Evolutionary conservation across 169 alveolate species (phyloP), one percentile per base, ranked within the genome.

Genomic region (Plasmodium falciparum): DNA sequence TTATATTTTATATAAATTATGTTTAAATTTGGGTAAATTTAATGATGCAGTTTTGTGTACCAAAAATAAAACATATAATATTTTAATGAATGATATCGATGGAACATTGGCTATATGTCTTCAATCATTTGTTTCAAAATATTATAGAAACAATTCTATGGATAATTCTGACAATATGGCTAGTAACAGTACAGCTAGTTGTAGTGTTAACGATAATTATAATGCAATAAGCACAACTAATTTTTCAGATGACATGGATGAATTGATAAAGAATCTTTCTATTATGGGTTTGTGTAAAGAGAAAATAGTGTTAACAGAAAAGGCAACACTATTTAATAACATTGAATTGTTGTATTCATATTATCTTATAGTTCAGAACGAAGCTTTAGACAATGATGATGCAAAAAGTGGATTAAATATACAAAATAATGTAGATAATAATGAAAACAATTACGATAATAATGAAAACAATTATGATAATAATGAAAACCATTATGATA

Each of bases 251-350:
- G 45, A 49, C 1, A 72, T 69, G 3, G 70, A 76, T 9, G 91
- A 83, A 9, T 49, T 83, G 7, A 54, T 83, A 24, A 83, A 83
- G 70, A 83, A 78, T n/a, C 63, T 83, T 49, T 83, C 85, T 20
- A 83, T 83, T 45, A 83, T 83, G 91, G 91, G 91, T 1, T 47
- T 83, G 24, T 83, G 85, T 63, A 83, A 83, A 29, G 91, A 83
- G 26, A 83, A 83, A 54, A 70, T 83, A 6, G 72, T 83, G 2
- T 45, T 83, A 61, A 67, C 47, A 13, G 74, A 83, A 73, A 83
- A 83, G 33, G 83, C 91, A 15, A 83, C 91, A 11, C 69, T 83
- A 15, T 83, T 83, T 54, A 83, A 49, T 54, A 69, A 83, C 58
- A 58, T 83, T 8, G 91, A 83, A 63, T 39, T 83, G n/a, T 49